Base-by-base conservation (phyloP, 2,329 filamentous ascomycete genomes). In the Paradendryphiella salina region DNA sequence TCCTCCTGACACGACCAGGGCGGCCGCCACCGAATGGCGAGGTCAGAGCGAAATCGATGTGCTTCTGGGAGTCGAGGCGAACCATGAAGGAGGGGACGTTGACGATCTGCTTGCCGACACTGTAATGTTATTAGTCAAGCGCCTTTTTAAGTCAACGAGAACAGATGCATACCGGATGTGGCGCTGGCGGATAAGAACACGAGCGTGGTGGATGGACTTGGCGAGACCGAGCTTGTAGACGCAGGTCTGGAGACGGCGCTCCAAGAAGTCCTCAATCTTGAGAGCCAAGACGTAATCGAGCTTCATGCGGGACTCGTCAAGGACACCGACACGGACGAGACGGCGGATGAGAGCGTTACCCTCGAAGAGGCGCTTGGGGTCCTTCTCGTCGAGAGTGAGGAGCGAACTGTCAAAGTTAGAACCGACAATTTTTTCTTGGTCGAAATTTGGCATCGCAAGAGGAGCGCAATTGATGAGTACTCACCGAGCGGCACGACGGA, bases 241-340 rank as follows among this genome's bases (percentile, higher is more conserved):
- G 76, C 93, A 96, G 73, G 94, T 99, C 88, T 99, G 93, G 70
- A 97, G 92, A 80, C 94, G 92, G 75, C 94, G 93, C 89, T 99
- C 94, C 82, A 99, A 86, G 88, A 99, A 99, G 82, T 99, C 94
- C 82, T 99, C 94, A 74, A 95, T 89, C 86, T 96, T 96, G 59
- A 99, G 88, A 82, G 94, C 94, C 77, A 99, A 84, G 77, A 99
- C 94, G 88, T 99, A 96, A 96, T 99, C 94, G 85, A 99, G 94
- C 89, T 96, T 99, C 94, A 99, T 99, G 86, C 94, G 94, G 78
- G 92, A 92, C 85, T 99, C 94, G 79, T 99, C 94, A 76, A 99
- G 90, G 75, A 99, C 94, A 90, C 94, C 94, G 78, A 97, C 92
- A 79, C 94, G 94, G 69, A 99, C 94, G 69, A 99, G 91, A 89